These are phyloP conservation scores for Tolypocladium amazonense DNA, from an alignment of 2,329 filamentous ascomycete species.

Conservation along the genomic window DNA sequence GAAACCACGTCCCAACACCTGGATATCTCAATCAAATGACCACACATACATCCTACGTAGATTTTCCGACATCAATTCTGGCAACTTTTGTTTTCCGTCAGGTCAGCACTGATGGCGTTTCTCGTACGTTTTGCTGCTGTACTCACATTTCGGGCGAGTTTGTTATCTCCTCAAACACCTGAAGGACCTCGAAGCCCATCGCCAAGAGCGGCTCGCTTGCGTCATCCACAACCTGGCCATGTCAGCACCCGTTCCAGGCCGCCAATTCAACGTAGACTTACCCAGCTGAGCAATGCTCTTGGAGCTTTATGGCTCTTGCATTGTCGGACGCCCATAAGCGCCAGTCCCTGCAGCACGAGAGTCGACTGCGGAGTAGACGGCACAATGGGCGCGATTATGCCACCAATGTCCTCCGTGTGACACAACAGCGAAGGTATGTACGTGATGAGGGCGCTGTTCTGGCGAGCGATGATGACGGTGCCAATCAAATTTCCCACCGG, in stretches of 20 bases:
- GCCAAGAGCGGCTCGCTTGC: constrained; percentile 61
- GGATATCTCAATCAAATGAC: neutral
- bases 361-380: constrained; percentile 57
- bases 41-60: neutral
- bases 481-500: constrained; percentile 59
- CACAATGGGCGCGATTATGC: constrained; percentile 72
- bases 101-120: neutral
- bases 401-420: constrained; percentile 50
- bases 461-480: constrained; percentile 69
- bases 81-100: neutral
- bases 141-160: constrained; percentile 45
- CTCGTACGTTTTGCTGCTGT: neutral
- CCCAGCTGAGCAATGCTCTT: constrained; percentile 69
- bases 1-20: neutral
- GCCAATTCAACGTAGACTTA: constrained; percentile 31
- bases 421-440: constrained; percentile 60
- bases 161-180: constrained; percentile 74
- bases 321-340: constrained; percentile 71
- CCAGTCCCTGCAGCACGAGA: constrained; percentile 64
- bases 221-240: constrained; percentile 52
- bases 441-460: constrained; percentile 54
- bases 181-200: constrained; percentile 72
- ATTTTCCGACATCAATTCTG: neutral
- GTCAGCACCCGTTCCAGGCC: constrained; percentile 5
- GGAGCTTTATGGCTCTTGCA: constrained; percentile 68